A percentile compares a stretch with the other conserved stretches of the same genome.
phyloP scores from a whole-genome alignment of 345 rosid species.

The Alliaria petiolata region DNA sequence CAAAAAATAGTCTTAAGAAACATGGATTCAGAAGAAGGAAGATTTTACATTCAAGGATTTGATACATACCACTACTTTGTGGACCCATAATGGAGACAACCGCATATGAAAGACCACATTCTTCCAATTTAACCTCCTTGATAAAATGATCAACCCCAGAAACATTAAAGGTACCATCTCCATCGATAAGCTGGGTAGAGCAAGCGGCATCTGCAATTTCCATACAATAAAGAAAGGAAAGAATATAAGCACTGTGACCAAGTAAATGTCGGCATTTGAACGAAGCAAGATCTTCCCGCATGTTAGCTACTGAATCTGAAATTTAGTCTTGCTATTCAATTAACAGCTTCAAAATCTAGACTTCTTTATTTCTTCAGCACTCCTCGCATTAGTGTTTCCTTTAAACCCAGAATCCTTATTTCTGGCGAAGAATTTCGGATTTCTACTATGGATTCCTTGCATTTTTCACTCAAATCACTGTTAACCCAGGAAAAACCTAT shows the following conservation, averaged over 20 bases:
- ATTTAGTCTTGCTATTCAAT: not conserved
- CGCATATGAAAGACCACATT: conserved; percentile 93
- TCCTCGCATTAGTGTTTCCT: not conserved
- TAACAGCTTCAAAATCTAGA: conserved; percentile 4
- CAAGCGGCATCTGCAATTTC: conserved; percentile 46
- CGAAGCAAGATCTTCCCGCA: not conserved
- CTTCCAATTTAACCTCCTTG: conserved; percentile 66
- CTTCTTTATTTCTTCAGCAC: not conserved
- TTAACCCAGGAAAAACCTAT: not conserved
- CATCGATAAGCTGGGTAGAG: conserved; percentile 92
- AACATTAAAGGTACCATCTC: conserved; percentile 76
- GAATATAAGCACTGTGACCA: not conserved
- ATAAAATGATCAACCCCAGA: conserved; percentile 68
- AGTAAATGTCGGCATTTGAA: not conserved
- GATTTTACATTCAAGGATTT: not conserved
- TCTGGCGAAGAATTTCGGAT: not conserved
- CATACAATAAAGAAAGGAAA: conserved; percentile 20
- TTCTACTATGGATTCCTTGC: not conserved
- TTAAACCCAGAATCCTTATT: conserved; percentile 26
- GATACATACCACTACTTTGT: conserved; percentile 89
- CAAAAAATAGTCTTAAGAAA: not conserved
- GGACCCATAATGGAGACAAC: conserved; percentile 99
- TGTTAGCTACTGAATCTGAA: conserved; percentile 3
- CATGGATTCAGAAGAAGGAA: not conserved
- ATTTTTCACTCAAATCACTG: conserved; percentile 29